A percentile compares a stretch with the other conserved stretches of the same genome.
phyloP scores from a whole-genome alignment of 306 rosid genomes.

The Astragalus membranaceus region DNA sequence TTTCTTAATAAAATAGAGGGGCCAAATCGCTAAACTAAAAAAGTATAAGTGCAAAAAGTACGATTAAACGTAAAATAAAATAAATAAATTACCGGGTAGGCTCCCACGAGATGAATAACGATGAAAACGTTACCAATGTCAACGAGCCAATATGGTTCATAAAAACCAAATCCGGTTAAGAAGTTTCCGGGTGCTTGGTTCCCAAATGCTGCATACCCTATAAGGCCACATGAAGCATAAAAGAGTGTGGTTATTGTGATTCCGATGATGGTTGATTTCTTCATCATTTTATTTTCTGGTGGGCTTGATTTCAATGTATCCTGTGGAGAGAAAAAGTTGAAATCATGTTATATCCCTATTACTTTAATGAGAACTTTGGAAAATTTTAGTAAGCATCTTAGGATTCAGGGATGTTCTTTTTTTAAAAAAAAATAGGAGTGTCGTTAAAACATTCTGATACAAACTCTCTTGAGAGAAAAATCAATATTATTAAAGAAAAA shows the following conservation, averaged over 20 bases:
- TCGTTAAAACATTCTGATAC: no score
- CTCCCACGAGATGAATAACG: conserved; percentile 39
- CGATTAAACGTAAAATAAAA: not conserved
- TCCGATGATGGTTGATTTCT: conserved; percentile 19
- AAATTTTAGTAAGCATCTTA: not conserved
- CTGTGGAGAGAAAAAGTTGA: not conserved
- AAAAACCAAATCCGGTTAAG: conserved; percentile 56
- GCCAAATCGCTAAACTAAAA: no score
- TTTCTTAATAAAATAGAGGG: no score
- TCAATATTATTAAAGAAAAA: no score
- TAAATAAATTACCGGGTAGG: conserved; percentile 36
- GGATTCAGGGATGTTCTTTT: no score
- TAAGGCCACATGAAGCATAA: conserved; percentile 32
- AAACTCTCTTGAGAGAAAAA: no score
- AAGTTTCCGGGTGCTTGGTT: conserved; percentile 46
- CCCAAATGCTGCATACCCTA: conserved; percentile 48
- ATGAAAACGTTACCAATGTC: conserved; percentile 39
- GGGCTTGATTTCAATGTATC: conserved; percentile 45
- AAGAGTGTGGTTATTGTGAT: conserved; percentile 20
- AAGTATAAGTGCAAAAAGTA: no score
- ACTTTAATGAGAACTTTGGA: not conserved
- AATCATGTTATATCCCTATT: not conserved
- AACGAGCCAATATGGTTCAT: conserved; percentile 44
- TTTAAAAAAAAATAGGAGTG: no score
- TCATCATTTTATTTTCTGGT: conserved; percentile 41